Percentiles rank a stretch among this genome's conserved stretches.
These are phyloP conservation scores for Calonectria fujianensis DNA, from an alignment of 2,329 filamentous ascomycete species.

Conservation along the genomic window DNA sequence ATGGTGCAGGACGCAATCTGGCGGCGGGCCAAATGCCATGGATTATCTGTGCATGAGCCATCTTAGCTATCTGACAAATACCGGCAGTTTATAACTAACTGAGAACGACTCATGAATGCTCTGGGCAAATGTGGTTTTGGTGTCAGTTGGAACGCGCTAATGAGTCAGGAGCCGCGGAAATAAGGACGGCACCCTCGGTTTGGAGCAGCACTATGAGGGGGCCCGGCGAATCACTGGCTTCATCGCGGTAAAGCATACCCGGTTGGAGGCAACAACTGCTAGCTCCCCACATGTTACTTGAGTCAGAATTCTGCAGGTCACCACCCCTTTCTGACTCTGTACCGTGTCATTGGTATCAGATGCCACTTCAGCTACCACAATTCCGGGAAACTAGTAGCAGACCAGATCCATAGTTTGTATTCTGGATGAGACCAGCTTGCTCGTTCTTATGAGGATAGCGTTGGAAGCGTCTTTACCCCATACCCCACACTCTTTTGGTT, in stretches of 20 bases:
- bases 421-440: not conserved
- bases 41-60: conserved; percentile 1
- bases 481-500: conserved; percentile 40
- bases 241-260: conserved; percentile 39
- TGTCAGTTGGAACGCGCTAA: conserved; percentile 29
- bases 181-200: conserved; percentile 26
- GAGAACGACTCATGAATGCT: conserved; percentile 2
- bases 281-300: conserved; percentile 12
- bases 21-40: no score
- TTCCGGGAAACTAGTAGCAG: not conserved
- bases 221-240: conserved; percentile 14
- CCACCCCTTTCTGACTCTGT: conserved; percentile 33
- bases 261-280: not conserved
- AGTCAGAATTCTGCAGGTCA: conserved; percentile 33
- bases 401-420: not conserved
- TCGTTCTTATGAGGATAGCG: not conserved
- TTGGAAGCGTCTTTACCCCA: conserved; percentile 35
- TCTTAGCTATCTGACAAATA: conserved; percentile 4
- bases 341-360: not conserved
- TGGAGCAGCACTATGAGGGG: not conserved
- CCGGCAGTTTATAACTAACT: conserved; percentile 1
- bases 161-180: conserved; percentile 39
- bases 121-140: conserved; percentile 1
- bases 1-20: not conserved
- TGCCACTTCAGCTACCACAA: not conserved